Evolutionary conservation across 768 basidiomycete genomes (phyloP).

Genomic region (Hebeloma cylindrosporum): DNA sequence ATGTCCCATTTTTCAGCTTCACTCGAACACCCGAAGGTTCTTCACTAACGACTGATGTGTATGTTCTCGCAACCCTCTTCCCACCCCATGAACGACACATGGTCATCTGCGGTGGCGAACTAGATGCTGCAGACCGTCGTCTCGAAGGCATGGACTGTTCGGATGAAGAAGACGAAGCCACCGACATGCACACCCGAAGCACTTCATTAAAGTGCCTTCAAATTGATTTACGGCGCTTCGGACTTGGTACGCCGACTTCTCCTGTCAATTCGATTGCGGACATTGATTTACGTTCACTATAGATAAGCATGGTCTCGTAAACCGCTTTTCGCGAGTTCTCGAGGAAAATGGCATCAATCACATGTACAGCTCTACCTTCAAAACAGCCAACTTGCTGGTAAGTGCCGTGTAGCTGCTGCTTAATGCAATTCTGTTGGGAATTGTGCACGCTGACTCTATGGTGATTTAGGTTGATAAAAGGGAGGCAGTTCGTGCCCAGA

Average conservation of each 20-base stretch:
- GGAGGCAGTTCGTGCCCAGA: conserved; percentile 55
- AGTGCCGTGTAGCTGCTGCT: conserved; percentile 22
- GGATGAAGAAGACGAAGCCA: conserved; percentile 40
- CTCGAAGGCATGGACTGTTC: conserved; percentile 30
- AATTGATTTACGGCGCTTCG: conserved; percentile 71
- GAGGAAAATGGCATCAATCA: conserved; percentile 76
- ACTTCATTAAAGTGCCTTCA: conserved; percentile 66
- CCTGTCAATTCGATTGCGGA: conserved; percentile 2
- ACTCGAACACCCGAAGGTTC: conserved; percentile 77
- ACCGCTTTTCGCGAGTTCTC: conserved; percentile 71
- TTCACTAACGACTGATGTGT: conserved; percentile 71
- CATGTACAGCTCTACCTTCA: conserved; percentile 84
- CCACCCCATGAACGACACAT: conserved; percentile 69
- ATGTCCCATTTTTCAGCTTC: conserved; percentile 79
- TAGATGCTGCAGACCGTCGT: conserved; percentile 55
- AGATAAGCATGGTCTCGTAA: conserved; percentile 81
- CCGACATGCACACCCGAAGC: conserved; percentile 31
- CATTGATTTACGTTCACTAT: conserved; percentile 5
- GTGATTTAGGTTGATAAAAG: conserved; percentile 53
- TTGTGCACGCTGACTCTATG: neutral
- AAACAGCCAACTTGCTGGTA: conserved; percentile 78
- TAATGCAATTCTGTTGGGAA: neutral
- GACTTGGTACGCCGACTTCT: conserved; percentile 50
- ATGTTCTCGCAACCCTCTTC: conserved; percentile 67
- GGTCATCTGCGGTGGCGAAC: conserved; percentile 71